Evolutionary conservation across 2,329 filamentous ascomycete species (phyloP).

Genomic region (Zymoseptoria brevis): DNA sequence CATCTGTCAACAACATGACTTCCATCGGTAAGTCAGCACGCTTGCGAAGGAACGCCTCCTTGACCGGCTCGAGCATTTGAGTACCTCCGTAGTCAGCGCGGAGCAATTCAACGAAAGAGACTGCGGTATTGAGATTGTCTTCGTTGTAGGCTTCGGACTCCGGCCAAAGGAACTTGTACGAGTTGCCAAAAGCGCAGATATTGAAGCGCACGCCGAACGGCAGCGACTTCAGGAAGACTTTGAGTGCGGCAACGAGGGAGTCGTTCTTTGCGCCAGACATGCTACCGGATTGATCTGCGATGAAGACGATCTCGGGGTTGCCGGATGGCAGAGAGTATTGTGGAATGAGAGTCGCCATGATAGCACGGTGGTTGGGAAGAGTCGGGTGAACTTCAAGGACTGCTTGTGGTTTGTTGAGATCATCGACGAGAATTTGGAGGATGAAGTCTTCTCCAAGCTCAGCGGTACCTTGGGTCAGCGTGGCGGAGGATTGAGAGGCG

Average conservation of each 20-base stretch:
- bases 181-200: conserved; percentile 57
- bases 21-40: conserved; percentile 43
- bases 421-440: conserved; percentile 54
- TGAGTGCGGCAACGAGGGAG: conserved; percentile 49
- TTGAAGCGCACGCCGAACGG: conserved; percentile 60
- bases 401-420: conserved; percentile 53
- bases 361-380: conserved; percentile 52
- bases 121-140: conserved; percentile 37
- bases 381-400: conserved; percentile 59
- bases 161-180: conserved; percentile 41
- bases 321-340: background rate
- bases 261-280: conserved; percentile 48
- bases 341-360: conserved; percentile 61
- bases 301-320: conserved; percentile 59
- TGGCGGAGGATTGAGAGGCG: conserved; percentile 55
- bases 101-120: conserved; percentile 38
- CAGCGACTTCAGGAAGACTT: conserved; percentile 58
- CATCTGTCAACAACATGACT: conserved; percentile 51
- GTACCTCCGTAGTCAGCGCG: conserved; percentile 47
- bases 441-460: conserved; percentile 59
- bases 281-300: conserved; percentile 64
- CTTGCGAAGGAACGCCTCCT: conserved; percentile 40
- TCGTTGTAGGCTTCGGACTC: conserved; percentile 42
- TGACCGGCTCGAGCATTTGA: conserved; percentile 43
- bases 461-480: conserved; percentile 45